Percentiles rank a stretch among this genome's conserved stretches.
Conservation (phyloP, 2,329 filamentous ascomycete species). For the Cryphonectria parasitica region DNA sequence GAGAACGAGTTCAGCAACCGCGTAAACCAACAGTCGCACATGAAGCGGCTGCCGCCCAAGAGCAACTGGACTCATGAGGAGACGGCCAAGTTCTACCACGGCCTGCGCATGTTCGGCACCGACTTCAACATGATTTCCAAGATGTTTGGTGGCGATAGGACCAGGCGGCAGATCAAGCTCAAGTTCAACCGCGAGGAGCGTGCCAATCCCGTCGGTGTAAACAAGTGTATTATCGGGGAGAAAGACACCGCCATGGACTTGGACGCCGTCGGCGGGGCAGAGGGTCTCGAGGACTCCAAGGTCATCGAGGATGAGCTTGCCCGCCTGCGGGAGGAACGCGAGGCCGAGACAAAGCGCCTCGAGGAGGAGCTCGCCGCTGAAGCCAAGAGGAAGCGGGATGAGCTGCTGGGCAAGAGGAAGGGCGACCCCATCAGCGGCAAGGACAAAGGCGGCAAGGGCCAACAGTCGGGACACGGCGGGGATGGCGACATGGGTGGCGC, state of each 20-base stretch:
- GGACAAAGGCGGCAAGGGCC: constrained; percentile 27
- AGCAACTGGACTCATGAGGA: constrained; percentile 73
- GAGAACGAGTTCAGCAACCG: constrained; percentile 78
- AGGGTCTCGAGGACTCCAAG: constrained; percentile 57
- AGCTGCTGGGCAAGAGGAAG: constrained; percentile 47
- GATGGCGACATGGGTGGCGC: constrained; percentile 11
- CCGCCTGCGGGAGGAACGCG: constrained; percentile 47
- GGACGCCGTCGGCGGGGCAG: constrained; percentile 62
- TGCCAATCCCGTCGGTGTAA: constrained; percentile 65
- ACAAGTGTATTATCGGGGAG: constrained; percentile 63
- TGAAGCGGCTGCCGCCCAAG: constrained; percentile 63
- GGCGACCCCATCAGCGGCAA: constrained; percentile 35
- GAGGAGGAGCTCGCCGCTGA: constrained; percentile 53
- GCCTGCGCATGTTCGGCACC: constrained; percentile 76
- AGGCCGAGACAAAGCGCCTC: constrained; percentile 49
- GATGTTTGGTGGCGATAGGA: constrained; percentile 71
- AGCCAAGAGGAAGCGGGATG: constrained; percentile 52
- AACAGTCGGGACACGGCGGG: constrained; percentile 27
- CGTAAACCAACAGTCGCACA: constrained; percentile 71
- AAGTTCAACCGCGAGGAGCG: constrained; percentile 84
- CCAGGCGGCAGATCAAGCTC: constrained; percentile 74
- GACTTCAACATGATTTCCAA: constrained; percentile 80
- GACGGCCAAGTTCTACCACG: constrained; percentile 77
- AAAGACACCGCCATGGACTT: constrained; percentile 62
- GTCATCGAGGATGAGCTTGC: constrained; percentile 60